A percentile compares a stretch with the other conserved stretches of the same genome.
These are phyloP conservation scores for Cupressus sempervirens DNA, from an alignment of 75 land plant species.

Conservation along the genomic window DNA sequence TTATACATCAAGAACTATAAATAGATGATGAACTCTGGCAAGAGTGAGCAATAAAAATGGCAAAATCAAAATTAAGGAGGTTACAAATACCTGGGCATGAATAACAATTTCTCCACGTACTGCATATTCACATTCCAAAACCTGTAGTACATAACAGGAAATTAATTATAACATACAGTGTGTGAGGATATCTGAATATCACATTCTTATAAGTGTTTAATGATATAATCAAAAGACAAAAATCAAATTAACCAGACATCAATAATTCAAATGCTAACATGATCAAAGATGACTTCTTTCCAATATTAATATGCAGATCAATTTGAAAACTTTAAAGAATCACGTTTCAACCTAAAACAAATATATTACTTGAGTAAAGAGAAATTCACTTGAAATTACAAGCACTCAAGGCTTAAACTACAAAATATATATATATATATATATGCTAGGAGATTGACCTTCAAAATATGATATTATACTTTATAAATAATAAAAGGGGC, in stretches of 20 bases:
- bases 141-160: constrained; percentile 41
- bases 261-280: background rate
- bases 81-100: constrained; percentile 72
- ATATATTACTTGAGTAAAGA: background rate
- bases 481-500: background rate
- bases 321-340: background rate
- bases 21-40: background rate
- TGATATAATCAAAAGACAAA: background rate
- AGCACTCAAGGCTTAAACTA: background rate
- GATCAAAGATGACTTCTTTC: background rate
- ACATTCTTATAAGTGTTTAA: background rate
- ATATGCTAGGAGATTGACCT: background rate
- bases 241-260: background rate
- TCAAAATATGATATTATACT: background rate
- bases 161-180: background rate
- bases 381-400: background rate
- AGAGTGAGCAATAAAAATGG: background rate
- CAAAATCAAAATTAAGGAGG: background rate
- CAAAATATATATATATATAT: background rate
- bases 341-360: background rate
- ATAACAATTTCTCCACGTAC: constrained; percentile 94
- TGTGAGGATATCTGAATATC: background rate
- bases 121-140: constrained; percentile 88
- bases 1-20: background rate
- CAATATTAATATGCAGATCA: background rate